These are phyloP conservation scores for Mycena polygramma DNA, from an alignment of 768 basidiomycete genomes.

Conservation along the genomic window DNA sequence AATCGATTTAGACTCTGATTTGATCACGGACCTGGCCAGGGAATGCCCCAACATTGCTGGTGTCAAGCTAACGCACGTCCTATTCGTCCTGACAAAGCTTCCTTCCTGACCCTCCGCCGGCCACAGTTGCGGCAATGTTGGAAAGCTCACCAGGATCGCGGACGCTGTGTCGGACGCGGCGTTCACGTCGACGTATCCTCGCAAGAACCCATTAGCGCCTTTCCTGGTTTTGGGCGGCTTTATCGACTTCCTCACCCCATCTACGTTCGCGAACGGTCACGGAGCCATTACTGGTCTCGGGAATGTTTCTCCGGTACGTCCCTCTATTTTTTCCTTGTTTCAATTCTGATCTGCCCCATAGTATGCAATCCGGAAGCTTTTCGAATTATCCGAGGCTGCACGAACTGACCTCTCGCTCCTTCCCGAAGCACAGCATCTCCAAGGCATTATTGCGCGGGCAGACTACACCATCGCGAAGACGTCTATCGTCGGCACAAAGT, in stretches of 20 bases:
- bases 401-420: constrained; percentile 68
- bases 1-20: constrained; percentile 91
- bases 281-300: constrained; percentile 94
- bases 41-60: constrained; percentile 86
- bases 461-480: constrained; percentile 85
- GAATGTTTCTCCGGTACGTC: constrained; percentile 81
- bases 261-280: constrained; percentile 79
- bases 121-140: constrained; percentile 88
- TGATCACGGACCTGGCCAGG: constrained; percentile 83
- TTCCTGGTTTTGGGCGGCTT: constrained; percentile 92
- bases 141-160: constrained; percentile 89
- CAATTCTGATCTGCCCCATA: constrained; percentile 21
- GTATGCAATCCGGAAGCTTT: constrained; percentile 72
- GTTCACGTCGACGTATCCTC: constrained; percentile 73
- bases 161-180: constrained; percentile 69
- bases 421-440: constrained; percentile 77
- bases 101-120: constrained; percentile 24
- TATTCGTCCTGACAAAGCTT: constrained; percentile 1
- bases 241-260: constrained; percentile 84
- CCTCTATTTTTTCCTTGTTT: constrained; percentile 16
- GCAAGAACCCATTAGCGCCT: constrained; percentile 72
- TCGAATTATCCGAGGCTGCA: constrained; percentile 71
- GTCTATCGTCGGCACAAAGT: constrained; percentile 89
- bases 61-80: constrained; percentile 88
- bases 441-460: constrained; percentile 84